Conservation (phyloP, 208 protist species). For the Vickermania ingenoplastis region DNA sequence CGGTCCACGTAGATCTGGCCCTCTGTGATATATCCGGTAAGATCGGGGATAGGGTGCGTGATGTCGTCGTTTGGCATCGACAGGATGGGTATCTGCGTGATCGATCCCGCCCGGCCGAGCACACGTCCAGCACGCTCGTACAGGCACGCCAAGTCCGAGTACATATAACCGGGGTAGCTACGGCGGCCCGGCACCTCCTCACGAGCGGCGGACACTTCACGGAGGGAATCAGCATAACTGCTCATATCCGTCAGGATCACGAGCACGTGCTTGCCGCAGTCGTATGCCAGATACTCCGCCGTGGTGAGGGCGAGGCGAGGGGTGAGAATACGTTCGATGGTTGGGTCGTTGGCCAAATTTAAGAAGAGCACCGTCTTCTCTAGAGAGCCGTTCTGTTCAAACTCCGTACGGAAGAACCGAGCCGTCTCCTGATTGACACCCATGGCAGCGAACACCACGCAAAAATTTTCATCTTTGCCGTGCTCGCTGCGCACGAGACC, state of each 20-base stretch:
- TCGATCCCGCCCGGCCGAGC: constrained; percentile 96
- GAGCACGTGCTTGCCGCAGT: constrained; percentile 99
- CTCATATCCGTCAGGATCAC: constrained; percentile 99
- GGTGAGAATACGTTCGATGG: constrained; percentile 99
- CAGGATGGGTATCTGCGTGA: constrained; percentile 99
- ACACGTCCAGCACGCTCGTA: constrained; percentile 99
- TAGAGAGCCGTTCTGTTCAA: constrained; percentile 99
- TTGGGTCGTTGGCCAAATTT: constrained; percentile 98
- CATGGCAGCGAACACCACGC: constrained; percentile 99
- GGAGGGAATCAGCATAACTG: constrained; percentile 99
- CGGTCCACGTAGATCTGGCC: constrained; percentile 99
- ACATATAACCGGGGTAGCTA: constrained; percentile 99
- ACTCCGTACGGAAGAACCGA: constrained; percentile 99
- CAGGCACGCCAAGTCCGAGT: constrained; percentile 99
- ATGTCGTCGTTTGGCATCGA: constrained; percentile 99
- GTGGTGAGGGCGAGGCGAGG: constrained; percentile 99
- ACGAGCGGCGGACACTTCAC: constrained; percentile 99
- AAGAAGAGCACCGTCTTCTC: constrained; percentile 97
- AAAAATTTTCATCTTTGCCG: constrained; percentile 95
- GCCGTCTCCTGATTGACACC: constrained; percentile 99
- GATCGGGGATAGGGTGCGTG: constrained; percentile 99
- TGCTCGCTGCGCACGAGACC: constrained; percentile 92
- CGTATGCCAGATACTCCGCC: constrained; percentile 99
- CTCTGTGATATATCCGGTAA: constrained; percentile 99
- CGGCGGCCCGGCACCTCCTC: constrained; percentile 99